A percentile compares a stretch with the other conserved stretches of the same genome.
Conservation (phyloP, 148 eudicot genomes). For the Heliosperma pusillum region DNA sequence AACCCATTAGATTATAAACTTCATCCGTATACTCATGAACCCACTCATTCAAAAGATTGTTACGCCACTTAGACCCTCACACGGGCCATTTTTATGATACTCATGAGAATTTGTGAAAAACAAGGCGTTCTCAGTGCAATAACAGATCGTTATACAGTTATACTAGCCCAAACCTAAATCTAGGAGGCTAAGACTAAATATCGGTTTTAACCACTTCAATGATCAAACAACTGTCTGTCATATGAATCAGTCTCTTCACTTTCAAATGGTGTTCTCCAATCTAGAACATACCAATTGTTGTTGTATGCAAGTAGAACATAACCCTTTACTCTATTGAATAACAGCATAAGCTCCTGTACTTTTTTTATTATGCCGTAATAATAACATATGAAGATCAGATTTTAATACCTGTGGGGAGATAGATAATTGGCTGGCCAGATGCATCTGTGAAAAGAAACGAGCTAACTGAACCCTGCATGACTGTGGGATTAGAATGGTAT, state of each 20-base stretch:
- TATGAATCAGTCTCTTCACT: too few species aligned
- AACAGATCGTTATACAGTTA: neutral
- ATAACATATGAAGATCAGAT: neutral
- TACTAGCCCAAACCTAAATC: neutral
- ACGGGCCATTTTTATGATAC: too few species aligned
- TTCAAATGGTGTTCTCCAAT: too few species aligned
- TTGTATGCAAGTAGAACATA: neutral
- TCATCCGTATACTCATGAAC: too few species aligned
- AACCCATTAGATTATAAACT: too few species aligned
- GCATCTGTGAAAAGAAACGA: conserved; percentile 76
- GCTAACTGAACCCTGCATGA: conserved; percentile 65
- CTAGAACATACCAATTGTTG: too few species aligned
- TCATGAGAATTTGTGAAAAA: too few species aligned
- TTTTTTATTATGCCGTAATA: neutral
- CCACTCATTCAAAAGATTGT: too few species aligned
- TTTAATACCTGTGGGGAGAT: conserved; percentile 71
- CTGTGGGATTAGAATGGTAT: conserved; percentile 13
- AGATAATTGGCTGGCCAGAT: conserved; percentile 59
- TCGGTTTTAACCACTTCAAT: too few species aligned
- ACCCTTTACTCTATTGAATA: neutral
- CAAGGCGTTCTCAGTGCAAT: neutral
- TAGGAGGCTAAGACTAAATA: too few species aligned
- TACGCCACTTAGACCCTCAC: too few species aligned
- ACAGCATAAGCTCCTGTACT: neutral
- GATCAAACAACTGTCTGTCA: too few species aligned